Percentiles rank a stretch among this genome's conserved stretches.
Conservation (phyloP, 164 flowering plant genomes). For the Stephania yunnanensis region DNA sequence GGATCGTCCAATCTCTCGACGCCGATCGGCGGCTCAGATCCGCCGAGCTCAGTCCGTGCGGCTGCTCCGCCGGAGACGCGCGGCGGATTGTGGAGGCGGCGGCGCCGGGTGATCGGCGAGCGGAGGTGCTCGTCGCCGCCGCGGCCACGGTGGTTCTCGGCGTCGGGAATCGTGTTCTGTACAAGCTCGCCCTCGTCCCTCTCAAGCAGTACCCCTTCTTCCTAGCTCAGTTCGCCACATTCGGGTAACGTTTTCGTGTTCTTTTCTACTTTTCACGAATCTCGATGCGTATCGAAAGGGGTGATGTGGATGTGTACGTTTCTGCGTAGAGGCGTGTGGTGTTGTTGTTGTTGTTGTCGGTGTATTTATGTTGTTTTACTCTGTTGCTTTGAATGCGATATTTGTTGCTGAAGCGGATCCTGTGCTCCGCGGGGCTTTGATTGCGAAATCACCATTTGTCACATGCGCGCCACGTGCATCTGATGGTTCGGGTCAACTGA, state of each 20-base stretch:
- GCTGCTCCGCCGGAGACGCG: constrained; percentile 24
- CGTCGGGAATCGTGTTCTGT: constrained; percentile 86
- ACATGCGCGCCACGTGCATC: not conserved
- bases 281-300: no score
- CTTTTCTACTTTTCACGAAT: not conserved
- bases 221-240: constrained; percentile 97
- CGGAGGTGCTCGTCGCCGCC: constrained; percentile 54
- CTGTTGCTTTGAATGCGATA: not conserved
- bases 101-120: constrained; percentile 25
- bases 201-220: constrained; percentile 93
- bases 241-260: constrained; percentile 50
- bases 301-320: no score
- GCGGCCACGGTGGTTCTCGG: constrained; percentile 72
- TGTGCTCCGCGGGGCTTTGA: not conserved
- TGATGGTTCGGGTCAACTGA: not conserved
- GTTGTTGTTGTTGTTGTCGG: no score
- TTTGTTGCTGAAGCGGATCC: not conserved
- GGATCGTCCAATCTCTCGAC: constrained; percentile 18
- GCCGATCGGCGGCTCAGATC: constrained; percentile 1
- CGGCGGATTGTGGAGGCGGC: constrained; percentile 8
- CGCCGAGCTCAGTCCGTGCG: constrained; percentile 16
- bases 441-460: not conserved
- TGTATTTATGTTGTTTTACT: not conserved
- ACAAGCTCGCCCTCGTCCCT: constrained; percentile 89
- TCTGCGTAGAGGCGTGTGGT: no score